A percentile compares a stretch with the other conserved stretches of the same genome.
These are phyloP conservation scores for Fusarium annulatum DNA, from an alignment of 2,329 filamentous ascomycete species.

Conservation along the genomic window DNA sequence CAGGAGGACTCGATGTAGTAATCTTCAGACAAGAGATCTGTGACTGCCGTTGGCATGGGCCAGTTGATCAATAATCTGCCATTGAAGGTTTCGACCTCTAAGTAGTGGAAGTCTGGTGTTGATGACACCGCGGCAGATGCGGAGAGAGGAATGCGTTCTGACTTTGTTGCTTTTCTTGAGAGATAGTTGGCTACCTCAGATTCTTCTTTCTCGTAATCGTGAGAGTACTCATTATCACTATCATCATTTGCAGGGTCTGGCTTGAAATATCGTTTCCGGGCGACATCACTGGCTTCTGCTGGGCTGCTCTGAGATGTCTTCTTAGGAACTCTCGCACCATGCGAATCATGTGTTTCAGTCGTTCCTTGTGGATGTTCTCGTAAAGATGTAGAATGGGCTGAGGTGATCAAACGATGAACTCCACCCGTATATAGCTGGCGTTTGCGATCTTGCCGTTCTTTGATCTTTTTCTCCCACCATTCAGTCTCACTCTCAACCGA, in stretches of 20 bases:
- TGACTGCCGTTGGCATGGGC: background rate
- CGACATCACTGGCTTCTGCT: rapidly evolving
- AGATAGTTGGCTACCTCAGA: rapidly evolving
- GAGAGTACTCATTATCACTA: background rate
- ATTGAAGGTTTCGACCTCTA: background rate
- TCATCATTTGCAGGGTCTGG: background rate
- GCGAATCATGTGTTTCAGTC: too few relatives aligned
- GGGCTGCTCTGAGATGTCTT: rapidly evolving
- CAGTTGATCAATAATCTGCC: background rate
- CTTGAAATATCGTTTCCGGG: too few relatives aligned
- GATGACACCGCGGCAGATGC: background rate
- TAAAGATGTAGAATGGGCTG: background rate
- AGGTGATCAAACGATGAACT: background rate
- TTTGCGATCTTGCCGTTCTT: background rate
- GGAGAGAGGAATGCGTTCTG: rapidly evolving
- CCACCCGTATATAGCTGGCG: background rate
- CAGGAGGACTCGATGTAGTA: background rate
- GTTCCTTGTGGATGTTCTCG: rapidly evolving
- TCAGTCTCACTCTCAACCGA: background rate
- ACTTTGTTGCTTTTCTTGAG: rapidly evolving
- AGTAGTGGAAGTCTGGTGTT: too few relatives aligned
- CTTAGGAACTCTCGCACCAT: too few relatives aligned
- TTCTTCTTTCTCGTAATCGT: too few relatives aligned
- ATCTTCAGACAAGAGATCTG: too few relatives aligned
- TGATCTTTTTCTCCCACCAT: background rate